These are phyloP conservation scores for Colletotrichum orchidophilum DNA, from an alignment of 2,329 filamentous ascomycete genomes.

Conservation along the genomic window DNA sequence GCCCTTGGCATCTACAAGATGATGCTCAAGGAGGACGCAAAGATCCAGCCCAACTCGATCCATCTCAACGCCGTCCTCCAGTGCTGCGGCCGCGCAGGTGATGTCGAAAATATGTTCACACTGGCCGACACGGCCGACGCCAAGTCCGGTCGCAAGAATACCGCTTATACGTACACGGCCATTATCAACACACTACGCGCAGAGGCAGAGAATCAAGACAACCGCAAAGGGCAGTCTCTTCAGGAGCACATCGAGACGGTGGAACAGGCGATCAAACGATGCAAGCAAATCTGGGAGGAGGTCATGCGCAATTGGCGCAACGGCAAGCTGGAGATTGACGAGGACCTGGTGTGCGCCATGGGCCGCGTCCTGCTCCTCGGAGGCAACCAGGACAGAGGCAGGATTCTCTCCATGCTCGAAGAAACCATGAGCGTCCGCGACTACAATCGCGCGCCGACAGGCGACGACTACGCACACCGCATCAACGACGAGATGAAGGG, in stretches of 20 bases:
- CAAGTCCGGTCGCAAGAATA: slow-evolving; percentile 67
- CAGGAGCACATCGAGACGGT: slow-evolving; percentile 46
- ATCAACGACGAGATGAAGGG: slow-evolving; percentile 36
- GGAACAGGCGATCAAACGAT: slow-evolving; percentile 68
- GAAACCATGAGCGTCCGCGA: slow-evolving; percentile 82
- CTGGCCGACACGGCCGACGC: slow-evolving; percentile 78
- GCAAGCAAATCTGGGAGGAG: slow-evolving; percentile 82
- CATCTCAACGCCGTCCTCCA: slow-evolving; percentile 91
- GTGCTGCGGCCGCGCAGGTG: slow-evolving; percentile 77
- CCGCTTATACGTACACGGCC: slow-evolving; percentile 77
- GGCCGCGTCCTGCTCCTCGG: slow-evolving; percentile 78
- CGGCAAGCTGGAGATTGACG: slow-evolving; percentile 78
- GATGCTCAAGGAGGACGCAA: slow-evolving; percentile 68
- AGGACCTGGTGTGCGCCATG: slow-evolving; percentile 83
- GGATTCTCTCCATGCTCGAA: slow-evolving; percentile 79
- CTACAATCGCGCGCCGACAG: slow-evolving; percentile 45
- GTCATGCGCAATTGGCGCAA: slow-evolving; percentile 79
- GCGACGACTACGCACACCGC: not conserved
- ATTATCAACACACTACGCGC: slow-evolving; percentile 80
- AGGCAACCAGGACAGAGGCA: slow-evolving; percentile 70
- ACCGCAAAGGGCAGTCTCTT: slow-evolving; percentile 38
- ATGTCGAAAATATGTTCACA: slow-evolving; percentile 84
- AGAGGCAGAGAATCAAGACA: slow-evolving; percentile 46
- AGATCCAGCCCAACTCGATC: slow-evolving; percentile 77
- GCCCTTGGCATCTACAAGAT: slow-evolving; percentile 81